Evolutionary conservation across 257 asterid species (phyloP).

Genomic region (Solanum ossicruentum): DNA sequence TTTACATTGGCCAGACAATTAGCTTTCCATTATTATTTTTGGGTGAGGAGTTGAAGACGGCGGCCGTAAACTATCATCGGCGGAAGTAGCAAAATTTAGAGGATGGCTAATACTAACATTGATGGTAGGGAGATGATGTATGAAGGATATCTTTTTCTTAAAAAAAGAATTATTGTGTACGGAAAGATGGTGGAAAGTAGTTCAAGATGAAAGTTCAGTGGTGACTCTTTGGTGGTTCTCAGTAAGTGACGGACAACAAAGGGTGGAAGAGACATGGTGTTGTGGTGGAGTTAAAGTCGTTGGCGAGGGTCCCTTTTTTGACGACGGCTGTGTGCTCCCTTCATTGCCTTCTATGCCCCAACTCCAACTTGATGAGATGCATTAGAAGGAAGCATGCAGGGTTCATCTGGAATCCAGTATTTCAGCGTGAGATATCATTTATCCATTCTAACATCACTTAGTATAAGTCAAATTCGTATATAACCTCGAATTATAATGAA

Average conservation of each 20-base stretch:
- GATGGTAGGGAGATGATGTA: neutral
- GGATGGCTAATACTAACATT: neutral
- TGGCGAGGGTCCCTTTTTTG: neutral
- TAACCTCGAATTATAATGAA: neutral
- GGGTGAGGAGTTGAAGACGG: neutral
- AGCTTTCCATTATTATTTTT: neutral
- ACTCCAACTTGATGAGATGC: neutral
- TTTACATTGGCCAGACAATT: neutral
- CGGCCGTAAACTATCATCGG: neutral
- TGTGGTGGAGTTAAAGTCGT: neutral
- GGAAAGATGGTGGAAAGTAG: neutral
- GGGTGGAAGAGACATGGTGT: neutral
- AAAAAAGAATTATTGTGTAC: neutral
- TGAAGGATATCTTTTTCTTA: neutral
- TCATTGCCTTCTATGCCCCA: neutral
- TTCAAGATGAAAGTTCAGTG: neutral
- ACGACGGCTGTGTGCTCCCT: too few relatives aligned
- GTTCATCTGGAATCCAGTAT: neutral
- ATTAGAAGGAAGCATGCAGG: neutral
- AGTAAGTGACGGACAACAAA: neutral
- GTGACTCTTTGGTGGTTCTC: neutral
- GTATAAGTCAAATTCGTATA: neutral
- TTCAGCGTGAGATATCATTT: neutral
- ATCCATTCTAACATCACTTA: neutral
- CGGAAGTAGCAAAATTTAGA: neutral